Base-by-base conservation (phyloP, 108 stramenopile species). In the Schizochytrium sp. region DNA sequence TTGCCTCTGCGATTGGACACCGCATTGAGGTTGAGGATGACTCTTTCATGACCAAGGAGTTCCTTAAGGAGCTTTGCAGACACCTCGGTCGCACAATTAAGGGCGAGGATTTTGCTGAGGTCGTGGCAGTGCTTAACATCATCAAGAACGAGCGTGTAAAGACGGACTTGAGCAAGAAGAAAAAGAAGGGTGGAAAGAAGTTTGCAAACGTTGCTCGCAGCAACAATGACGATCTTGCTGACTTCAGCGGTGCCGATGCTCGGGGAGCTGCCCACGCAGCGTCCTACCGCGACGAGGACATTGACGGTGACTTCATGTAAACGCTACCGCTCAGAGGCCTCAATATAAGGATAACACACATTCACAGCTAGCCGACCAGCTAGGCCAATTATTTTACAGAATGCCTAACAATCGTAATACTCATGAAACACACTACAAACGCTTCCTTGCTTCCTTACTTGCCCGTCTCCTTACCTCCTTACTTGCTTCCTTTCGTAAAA, bases 161-260 rank as follows among this genome's bases (percentile, higher is more conserved):
- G 76, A 83, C 53, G 49, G 50, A 83, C 15, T 53, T 38, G 50
- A 83, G 55, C 53, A 83, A 83, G 76, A 83, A 83, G 28, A 83
- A 83, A 53, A 83, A 83, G 28, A 83, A 83, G 76, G 76, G 7
- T n/a, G 76, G 76, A 47, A 83, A 83, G 53, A 83, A 83, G 76
- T 83, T 83, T 55, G 76, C 76, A 47, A 83, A 83, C 28, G 76
- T 83, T 55, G 76, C 50, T 10, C 76, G 76, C 47, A 83, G 76
- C 76, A 55, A 83, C 76, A 55, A 10, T 53, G 76, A 83, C 76
- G 50, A 69, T 44, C 64, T 69, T 15, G 64, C 64, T 13, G 64
- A 69, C 64, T 69, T 69, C 44, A 69, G 47, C 76, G 76, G 53
- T 49, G 50, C 76, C 45, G 50, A 83, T 13, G 76, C 50, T 42